Evolutionary conservation across 805 yeast genomes (phyloP).

Genomic region (Suhomyces sp.): DNA sequence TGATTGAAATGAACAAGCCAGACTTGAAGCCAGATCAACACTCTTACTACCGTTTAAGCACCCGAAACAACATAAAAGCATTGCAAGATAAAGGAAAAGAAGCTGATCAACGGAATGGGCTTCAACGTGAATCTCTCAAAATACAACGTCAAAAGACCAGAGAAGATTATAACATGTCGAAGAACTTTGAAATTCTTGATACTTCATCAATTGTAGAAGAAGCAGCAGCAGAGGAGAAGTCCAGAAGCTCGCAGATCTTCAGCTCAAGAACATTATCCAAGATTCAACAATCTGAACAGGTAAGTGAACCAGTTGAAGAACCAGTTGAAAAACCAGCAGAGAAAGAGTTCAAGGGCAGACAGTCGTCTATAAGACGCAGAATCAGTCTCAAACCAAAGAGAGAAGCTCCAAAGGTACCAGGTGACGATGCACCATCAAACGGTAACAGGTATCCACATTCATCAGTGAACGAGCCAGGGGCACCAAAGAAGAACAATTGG

Average conservation of each 20-base stretch:
- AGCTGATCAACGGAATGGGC: neutral
- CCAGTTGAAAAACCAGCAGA: neutral
- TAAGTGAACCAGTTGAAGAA: neutral
- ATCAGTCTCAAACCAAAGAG: constrained; percentile 37
- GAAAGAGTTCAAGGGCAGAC: neutral
- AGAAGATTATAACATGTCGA: constrained; percentile 5
- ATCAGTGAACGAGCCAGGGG: constrained; percentile 17
- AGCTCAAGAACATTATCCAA: constrained; percentile 21
- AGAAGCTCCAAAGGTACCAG: constrained; percentile 39
- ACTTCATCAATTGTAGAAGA: constrained; percentile 19
- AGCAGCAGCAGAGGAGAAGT: constrained; percentile 8
- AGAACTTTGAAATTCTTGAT: constrained; percentile 21
- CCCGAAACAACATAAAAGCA: neutral
- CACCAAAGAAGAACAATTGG: constrained; percentile 30
- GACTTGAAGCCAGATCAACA: constrained; percentile 8
- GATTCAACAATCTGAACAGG: neutral
- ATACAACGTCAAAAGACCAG: neutral
- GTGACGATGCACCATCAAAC: constrained; percentile 1
- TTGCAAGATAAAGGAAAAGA: neutral
- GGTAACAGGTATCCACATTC: constrained; percentile 37
- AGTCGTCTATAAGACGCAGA: constrained; percentile 20
- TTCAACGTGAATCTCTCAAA: constrained; percentile 1
- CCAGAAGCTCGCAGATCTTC: constrained; percentile 29
- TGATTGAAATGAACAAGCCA: constrained; percentile 11
- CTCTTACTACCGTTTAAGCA: neutral